These are phyloP conservation scores for Aspergillus ellipticus DNA, from an alignment of 495 filamentous ascomycete genomes.

Conservation along the genomic window DNA sequence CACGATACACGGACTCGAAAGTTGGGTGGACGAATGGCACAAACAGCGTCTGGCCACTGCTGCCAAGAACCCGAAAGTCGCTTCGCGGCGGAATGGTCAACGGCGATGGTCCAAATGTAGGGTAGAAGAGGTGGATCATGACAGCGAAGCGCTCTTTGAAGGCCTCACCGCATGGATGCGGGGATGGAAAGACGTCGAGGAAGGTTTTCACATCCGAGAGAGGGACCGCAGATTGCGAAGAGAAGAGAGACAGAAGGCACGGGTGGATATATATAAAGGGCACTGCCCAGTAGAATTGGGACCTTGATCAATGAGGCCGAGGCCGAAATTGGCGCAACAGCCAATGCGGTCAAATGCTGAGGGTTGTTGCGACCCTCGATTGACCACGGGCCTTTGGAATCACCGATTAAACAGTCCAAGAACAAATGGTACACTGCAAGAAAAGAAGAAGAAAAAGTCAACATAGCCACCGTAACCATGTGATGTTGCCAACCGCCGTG, in stretches of 20 bases:
- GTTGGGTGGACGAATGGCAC: conserved; percentile 29
- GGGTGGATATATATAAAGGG: not conserved
- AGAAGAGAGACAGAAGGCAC: conserved; percentile 20
- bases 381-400: conserved; percentile 3
- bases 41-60: conserved; percentile 18
- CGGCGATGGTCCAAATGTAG: conserved; percentile 20
- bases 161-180: conserved; percentile 41
- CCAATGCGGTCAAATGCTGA: not conserved
- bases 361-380: not conserved
- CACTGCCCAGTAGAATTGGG: not conserved
- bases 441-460: conserved; percentile 14
- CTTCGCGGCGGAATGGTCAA: conserved; percentile 5
- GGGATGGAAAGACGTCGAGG: conserved; percentile 39
- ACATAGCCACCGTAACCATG: conserved; percentile 23
- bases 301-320: not conserved
- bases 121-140: conserved; percentile 12
- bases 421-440: conserved; percentile 10
- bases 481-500: conserved; percentile 28
- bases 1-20: conserved; percentile 32
- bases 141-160: conserved; percentile 30
- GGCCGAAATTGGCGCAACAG: not conserved
- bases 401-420: conserved; percentile 3
- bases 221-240: conserved; percentile 21
- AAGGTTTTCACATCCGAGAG: conserved; percentile 29
- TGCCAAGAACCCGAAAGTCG: not conserved